phyloP scores from a whole-genome alignment of 352 stramenopile species.

The Pythium sp. region DNA sequence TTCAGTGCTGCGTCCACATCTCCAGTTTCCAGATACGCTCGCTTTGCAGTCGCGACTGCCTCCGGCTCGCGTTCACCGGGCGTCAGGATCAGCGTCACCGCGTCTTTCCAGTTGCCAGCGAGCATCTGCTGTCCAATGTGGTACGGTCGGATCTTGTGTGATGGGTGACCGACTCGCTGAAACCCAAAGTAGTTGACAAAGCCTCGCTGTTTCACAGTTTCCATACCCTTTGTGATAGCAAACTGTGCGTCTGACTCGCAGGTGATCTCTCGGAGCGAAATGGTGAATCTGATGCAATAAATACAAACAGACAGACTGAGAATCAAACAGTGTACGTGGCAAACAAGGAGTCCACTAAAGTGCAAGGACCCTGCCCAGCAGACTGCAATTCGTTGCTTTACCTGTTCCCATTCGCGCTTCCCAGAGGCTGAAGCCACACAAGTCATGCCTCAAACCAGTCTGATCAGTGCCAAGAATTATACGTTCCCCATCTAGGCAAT shows the following conservation, averaged over 20 bases:
- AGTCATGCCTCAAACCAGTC: neutral
- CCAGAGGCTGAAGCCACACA: slow-evolving; percentile 30
- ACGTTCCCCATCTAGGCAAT: neutral
- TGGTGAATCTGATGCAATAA: slow-evolving; percentile 38
- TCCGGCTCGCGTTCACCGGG: slow-evolving; percentile 34
- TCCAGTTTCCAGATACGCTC: slow-evolving; percentile 35
- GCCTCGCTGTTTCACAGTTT: slow-evolving; percentile 30
- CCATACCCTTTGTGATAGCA: slow-evolving; percentile 24
- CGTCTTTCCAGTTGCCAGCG: slow-evolving; percentile 55
- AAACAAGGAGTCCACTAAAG: neutral
- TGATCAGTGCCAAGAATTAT: neutral
- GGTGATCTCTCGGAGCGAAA: slow-evolving; percentile 40
- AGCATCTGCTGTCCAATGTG: slow-evolving; percentile 74
- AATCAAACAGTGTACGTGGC: neutral
- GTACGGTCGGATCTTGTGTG: slow-evolving; percentile 43
- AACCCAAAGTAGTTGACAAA: slow-evolving; percentile 87
- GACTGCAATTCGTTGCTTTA: slow-evolving; percentile 2
- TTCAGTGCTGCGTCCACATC: slow-evolving; percentile 62
- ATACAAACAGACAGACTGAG: neutral
- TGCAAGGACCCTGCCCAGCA: neutral
- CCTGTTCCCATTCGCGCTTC: slow-evolving; percentile 52
- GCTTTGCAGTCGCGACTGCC: slow-evolving; percentile 37
- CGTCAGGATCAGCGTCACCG: slow-evolving; percentile 44
- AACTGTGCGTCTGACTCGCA: slow-evolving; percentile 18
- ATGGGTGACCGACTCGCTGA: slow-evolving; percentile 61